These are phyloP conservation scores for Marasmius sp. DNA, from an alignment of 1,284 basidiomycete species.

Conservation along the genomic window DNA sequence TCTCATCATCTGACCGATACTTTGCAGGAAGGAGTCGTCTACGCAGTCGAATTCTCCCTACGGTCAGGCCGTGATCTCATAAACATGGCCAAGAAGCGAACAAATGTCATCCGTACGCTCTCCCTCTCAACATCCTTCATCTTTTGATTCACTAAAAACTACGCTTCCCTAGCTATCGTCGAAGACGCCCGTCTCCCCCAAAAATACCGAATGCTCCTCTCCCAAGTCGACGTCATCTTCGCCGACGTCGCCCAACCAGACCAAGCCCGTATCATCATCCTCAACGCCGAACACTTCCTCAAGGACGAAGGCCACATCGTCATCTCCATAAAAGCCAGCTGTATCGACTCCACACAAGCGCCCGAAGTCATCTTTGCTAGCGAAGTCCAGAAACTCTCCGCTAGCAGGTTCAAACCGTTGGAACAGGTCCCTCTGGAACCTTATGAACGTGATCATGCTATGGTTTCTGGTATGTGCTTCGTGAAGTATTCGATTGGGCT, in stretches of 20 bases:
- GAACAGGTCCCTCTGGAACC: slow-evolving; percentile 93
- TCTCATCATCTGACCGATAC: slow-evolving; percentile 5
- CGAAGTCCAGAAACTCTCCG: slow-evolving; percentile 86
- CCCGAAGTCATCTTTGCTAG: slow-evolving; percentile 89
- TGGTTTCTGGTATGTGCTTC: slow-evolving; percentile 61
- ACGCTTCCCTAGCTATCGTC: slow-evolving; percentile 74
- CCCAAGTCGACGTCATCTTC: slow-evolving; percentile 94
- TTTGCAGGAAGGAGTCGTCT: slow-evolving; percentile 87
- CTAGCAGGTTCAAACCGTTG: slow-evolving; percentile 85
- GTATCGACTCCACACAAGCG: slow-evolving; percentile 94
- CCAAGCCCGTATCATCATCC: slow-evolving; percentile 92
- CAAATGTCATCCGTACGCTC: slow-evolving; percentile 93
- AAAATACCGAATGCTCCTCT: slow-evolving; percentile 94
- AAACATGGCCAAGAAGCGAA: slow-evolving; percentile 99
- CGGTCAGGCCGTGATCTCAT: slow-evolving; percentile 97
- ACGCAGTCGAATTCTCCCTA: slow-evolving; percentile 98
- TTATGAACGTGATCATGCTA: slow-evolving; percentile 82
- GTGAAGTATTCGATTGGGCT: not conserved
- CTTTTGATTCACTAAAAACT: slow-evolving; percentile 3
- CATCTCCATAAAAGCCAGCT: slow-evolving; percentile 99
- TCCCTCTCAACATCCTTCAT: not conserved
- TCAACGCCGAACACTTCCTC: slow-evolving; percentile 96
- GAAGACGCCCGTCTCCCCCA: slow-evolving; percentile 96
- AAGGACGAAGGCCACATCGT: slow-evolving; percentile 92
- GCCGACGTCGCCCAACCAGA: slow-evolving; percentile 99